Evolutionary conservation across 208 protist species (phyloP).

Genomic region (Endotrypanum monterogeii): DNA sequence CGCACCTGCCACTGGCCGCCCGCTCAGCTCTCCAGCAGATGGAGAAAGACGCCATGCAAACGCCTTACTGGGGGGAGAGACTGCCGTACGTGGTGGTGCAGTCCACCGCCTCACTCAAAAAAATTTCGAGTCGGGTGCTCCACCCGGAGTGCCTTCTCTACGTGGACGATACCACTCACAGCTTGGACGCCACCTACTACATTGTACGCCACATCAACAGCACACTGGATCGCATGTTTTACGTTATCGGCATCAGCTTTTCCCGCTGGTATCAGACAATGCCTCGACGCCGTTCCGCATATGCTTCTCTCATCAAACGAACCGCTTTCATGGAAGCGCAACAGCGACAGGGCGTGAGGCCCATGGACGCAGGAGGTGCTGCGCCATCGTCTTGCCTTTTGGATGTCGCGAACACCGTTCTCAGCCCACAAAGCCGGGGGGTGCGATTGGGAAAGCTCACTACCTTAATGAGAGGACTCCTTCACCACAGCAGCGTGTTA

Average conservation of each 20-base stretch:
- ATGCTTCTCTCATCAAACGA: constrained; percentile 28
- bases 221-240: constrained; percentile 81
- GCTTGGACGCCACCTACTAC: constrained; percentile 78
- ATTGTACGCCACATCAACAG: constrained; percentile 75
- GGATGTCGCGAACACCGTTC: not conserved
- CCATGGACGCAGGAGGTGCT: not conserved
- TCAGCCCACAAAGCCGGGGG: not conserved
- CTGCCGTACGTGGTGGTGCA: constrained; percentile 75
- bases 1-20: constrained; percentile 57
- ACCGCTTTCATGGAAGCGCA: constrained; percentile 25
- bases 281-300: constrained; percentile 41
- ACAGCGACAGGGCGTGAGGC: not conserved
- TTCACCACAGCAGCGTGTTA: constrained; percentile 1
- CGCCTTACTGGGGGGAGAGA: constrained; percentile 80
- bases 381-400: not conserved
- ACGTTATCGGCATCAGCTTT: constrained; percentile 70
- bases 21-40: constrained; percentile 64
- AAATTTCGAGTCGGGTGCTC: constrained; percentile 39
- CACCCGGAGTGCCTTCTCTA: constrained; percentile 63
- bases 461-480: not conserved
- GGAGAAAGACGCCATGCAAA: constrained; percentile 52
- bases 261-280: constrained; percentile 58
- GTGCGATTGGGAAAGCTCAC: not conserved
- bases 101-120: constrained; percentile 13
- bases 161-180: constrained; percentile 22